A percentile compares a stretch with the other conserved stretches of the same genome.
Conservation (phyloP, 2,329 filamentous ascomycete species). For the Sclerotinia sclerotiorum region DNA sequence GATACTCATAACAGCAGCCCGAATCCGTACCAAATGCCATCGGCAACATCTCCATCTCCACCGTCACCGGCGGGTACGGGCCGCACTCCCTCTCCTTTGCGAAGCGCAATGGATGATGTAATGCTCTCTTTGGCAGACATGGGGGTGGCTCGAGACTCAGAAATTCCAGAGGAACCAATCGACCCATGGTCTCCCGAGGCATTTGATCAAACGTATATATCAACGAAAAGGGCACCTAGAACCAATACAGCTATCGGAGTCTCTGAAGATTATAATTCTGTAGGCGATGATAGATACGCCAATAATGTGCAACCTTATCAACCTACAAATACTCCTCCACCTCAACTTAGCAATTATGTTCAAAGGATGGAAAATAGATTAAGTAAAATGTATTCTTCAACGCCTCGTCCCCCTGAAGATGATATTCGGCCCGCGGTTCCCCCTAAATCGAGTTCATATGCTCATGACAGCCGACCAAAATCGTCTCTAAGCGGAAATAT, state of each 20-base stretch:
- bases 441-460: conserved; percentile 52
- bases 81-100: conserved; percentile 84
- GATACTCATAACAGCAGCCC: conserved; percentile 45
- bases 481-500: conserved; percentile 54
- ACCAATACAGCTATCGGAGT: conserved; percentile 77
- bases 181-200: conserved; percentile 91
- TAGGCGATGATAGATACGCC: conserved; percentile 48
- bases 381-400: conserved; percentile 38
- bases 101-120: conserved; percentile 96
- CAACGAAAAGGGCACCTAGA: conserved; percentile 44
- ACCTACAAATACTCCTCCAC: conserved; percentile 56
- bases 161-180: conserved; percentile 55
- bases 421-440: conserved; percentile 36
- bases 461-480: conserved; percentile 50
- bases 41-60: conserved; percentile 62
- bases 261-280: conserved; percentile 50
- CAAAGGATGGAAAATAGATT: conserved; percentile 87
- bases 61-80: conserved; percentile 66
- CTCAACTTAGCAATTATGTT: conserved; percentile 81
- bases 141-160: conserved; percentile 59
- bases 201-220: conserved; percentile 56
- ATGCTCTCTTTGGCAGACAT: conserved; percentile 94
- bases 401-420: conserved; percentile 27
- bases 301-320: conserved; percentile 36
- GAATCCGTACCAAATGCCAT: conserved; percentile 53